These are phyloP conservation scores for Pyrenopolyporus hunteri DNA, from an alignment of 495 filamentous ascomycete genomes.

Conservation along the genomic window DNA sequence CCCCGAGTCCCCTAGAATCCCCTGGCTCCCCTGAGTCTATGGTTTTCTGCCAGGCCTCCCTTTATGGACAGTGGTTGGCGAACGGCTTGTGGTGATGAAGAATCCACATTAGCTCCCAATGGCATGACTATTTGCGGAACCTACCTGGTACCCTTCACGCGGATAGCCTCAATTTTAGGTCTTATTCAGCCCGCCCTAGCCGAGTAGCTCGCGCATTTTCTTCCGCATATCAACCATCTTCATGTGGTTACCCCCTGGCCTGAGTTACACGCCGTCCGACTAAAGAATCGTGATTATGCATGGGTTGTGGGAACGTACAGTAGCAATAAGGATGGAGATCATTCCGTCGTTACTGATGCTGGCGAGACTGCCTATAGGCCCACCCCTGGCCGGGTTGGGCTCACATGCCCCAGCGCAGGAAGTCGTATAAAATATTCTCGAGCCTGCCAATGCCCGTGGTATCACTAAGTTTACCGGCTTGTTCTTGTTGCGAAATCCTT, in stretches of 20 bases:
- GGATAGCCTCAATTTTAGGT: constrained; percentile 34
- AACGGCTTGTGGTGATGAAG: constrained; percentile 10
- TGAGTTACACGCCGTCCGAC: constrained; percentile 28
- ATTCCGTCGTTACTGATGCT: constrained; percentile 24
- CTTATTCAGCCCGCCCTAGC: constrained; percentile 15
- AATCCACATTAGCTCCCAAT: constrained; percentile 13
- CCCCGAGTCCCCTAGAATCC: not conserved
- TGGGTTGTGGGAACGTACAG: constrained; percentile 29
- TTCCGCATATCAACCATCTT: constrained; percentile 17
- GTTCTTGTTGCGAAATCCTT: constrained; percentile 2
- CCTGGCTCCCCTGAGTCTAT: not conserved
- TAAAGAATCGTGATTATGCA: constrained; percentile 1
- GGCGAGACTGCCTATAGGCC: not conserved
- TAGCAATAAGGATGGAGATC: constrained; percentile 25
- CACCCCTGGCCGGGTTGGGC: constrained; percentile 14
- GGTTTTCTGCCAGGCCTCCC: not conserved
- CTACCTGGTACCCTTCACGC: constrained; percentile 13
- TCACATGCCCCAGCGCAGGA: constrained; percentile 18
- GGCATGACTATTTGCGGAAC: constrained; percentile 24
- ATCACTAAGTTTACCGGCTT: constrained; percentile 20
- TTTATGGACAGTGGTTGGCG: not conserved
- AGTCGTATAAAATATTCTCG: constrained; percentile 33
- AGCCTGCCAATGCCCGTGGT: constrained; percentile 14
- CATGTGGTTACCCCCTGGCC: constrained; percentile 23
- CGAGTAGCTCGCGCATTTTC: constrained; percentile 13